Base-by-base conservation (phyloP, 768 basidiomycete genomes). In the Pleurotus cornucopiae region DNA sequence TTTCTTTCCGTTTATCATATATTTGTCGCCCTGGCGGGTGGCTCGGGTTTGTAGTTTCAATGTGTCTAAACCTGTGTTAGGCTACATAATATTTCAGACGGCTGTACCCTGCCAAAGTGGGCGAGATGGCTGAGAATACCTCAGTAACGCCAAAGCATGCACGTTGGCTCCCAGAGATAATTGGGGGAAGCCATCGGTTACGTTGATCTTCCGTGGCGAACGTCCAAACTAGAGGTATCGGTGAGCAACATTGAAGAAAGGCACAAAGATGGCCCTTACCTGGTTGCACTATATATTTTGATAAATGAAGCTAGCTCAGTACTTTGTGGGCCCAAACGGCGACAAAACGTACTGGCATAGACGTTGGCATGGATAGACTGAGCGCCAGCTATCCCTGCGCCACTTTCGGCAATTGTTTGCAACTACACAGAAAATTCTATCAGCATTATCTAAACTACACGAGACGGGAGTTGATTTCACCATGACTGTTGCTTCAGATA, bases 401-500 rank as follows among this genome's bases (percentile, higher is more conserved):
- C 61, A 21, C 49, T 54, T 23, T 62, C 57, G 2, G 59, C 26
- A 38, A 62, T 62, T 9, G 61, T 62, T 39, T 62, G 61, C 61
- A 53, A 41, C 51, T 53, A 7, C 16, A 23, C 13, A 18, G 34
- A 37, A 16, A 53, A 3, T 23, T n/a, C 12, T 12, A 23, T 53
- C 51, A 53, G 34, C 7, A 4, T 34, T 34, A 34, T 34, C 30
- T 3, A 34, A 34, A 23, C 16, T 2, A 20, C 13, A 3, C 37
- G 13, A 44, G 30, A 34, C 7, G 30, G 3, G 7, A 4, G 7
- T 34, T 34, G 13, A 2, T 21, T 12, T 6, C 26, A 62, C 58
- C 61, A 62, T 62, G 12, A 62, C 46, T 9, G 61, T 62, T 25
- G 61, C 61, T 26, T 62, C 61, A 0, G 61, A 62, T 4, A 62